Evolutionary conservation across 768 basidiomycete species (phyloP), one percentile per base, ranked within the genome.

Genomic region (Cystofilobasidium bisporidii): DNA sequence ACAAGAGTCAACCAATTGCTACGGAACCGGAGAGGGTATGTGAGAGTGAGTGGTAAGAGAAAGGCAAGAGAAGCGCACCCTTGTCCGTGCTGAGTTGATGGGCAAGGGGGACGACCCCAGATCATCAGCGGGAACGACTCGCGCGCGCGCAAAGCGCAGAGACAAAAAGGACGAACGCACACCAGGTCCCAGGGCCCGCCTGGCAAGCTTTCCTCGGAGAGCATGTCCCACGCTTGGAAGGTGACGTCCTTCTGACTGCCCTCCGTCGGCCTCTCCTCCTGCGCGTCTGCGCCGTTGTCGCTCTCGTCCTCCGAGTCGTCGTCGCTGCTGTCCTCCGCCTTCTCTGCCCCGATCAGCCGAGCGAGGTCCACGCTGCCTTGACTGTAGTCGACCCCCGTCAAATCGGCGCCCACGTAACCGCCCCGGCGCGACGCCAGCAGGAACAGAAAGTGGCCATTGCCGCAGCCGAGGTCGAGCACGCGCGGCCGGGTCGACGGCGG

Each of bases 321-420:
- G 26, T 73, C 74, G 1, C 70, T 38, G 59, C 30, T 67, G 24
- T 70, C 63, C 53, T 72, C 71, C 0, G 40, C 41, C 43, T 55
- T 43, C n/a, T 69, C 65, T n/a, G 70, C 72, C 12, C 69, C 75
- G 41, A 80, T 75, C 33, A 69, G 63, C 24, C 57, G 41, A 0
- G 77, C 75, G 18, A 80, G 73, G 12, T 71, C 63, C 41, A 77
- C 75, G 17, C 78, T 76, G 14, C 70, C 70, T 32, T 74, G 69
- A 12, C 76, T 78, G 64, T 80, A 80, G 71, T 80, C 79, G 50
- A 79, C 73, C 10, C 79, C 79, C 5, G 76, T 78, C 18, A 80
- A 69, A 22, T 72, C 22, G 22, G 69, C 65, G 38, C 71, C 63
- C 0, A 45, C 33, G 64, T 73, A 74, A 18, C 71, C 72, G 15